Conservation (phyloP, 1,139 yeast species). For the Pichia sp. region DNA sequence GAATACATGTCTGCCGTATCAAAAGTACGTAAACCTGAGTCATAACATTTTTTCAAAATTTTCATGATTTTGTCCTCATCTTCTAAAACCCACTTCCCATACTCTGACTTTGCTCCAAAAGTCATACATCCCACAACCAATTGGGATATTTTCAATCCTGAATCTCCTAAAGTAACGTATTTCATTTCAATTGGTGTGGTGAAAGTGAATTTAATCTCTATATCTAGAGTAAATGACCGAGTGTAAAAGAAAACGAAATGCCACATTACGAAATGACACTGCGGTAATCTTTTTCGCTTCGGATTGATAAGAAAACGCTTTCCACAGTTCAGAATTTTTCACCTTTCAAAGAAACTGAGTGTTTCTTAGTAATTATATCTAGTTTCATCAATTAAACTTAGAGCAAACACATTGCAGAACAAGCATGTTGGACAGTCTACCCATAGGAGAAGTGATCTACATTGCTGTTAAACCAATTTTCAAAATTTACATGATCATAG, state of each 20-base stretch:
- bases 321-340: no score
- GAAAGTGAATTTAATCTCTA: no score
- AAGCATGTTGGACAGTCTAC: conserved; percentile 21
- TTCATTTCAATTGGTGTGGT: not conserved
- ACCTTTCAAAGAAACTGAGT: no score
- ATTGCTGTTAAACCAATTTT: conserved; percentile 81
- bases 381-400: no score
- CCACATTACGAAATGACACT: no score
- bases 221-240: no score
- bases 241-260: no score
- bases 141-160: conserved; percentile 47
- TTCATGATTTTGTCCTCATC: conserved; percentile 35
- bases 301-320: no score
- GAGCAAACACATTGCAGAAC: not conserved
- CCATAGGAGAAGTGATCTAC: conserved; percentile 67
- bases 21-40: conserved; percentile 45
- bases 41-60: conserved; percentile 46
- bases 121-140: conserved; percentile 53
- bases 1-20: conserved; percentile 48
- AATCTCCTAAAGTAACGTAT: conserved; percentile 1
- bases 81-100: conserved; percentile 43
- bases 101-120: conserved; percentile 36
- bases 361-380: no score
- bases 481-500: conserved; percentile 74
- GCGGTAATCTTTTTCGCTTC: no score